A percentile compares a stretch with the other conserved stretches of the same genome.
Evolutionary conservation across 371 early-diverging fungal species (phyloP).

Genomic region (Rhizopus stolonifer): DNA sequence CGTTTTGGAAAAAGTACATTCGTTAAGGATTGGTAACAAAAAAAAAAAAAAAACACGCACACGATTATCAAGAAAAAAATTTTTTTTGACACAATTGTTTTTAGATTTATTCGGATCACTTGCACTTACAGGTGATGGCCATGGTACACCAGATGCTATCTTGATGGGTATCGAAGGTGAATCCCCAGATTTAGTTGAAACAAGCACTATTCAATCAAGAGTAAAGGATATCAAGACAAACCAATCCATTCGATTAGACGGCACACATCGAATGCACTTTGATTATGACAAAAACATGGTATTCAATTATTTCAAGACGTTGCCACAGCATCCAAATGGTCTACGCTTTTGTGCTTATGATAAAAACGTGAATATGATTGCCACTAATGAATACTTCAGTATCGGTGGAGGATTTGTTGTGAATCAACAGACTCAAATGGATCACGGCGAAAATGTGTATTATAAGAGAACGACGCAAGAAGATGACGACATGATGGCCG

Average conservation of each 20-base stretch:
- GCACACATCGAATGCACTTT: constrained; percentile 77
- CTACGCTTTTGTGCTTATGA: constrained; percentile 91
- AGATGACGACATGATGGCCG: constrained; percentile 31
- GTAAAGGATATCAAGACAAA: constrained; percentile 72
- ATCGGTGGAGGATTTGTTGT: constrained; percentile 98
- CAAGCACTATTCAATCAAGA: constrained; percentile 73
- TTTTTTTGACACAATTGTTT: no score
- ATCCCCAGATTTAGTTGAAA: constrained; percentile 86
- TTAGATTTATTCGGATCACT: constrained; percentile 91
- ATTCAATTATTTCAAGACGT: constrained; percentile 81
- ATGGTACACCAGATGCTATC: constrained; percentile 91
- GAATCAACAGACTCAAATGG: constrained; percentile 81
- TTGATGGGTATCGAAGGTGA: constrained; percentile 93
- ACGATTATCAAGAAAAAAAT: no score
- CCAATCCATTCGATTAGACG: constrained; percentile 71
- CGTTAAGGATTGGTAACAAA: constrained; percentile 53
- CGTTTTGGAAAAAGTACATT: constrained; percentile 67
- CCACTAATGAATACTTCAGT: constrained; percentile 92
- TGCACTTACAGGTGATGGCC: constrained; percentile 95
- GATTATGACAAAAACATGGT: constrained; percentile 81
- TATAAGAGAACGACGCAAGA: constrained; percentile 59
- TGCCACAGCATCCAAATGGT: constrained; percentile 96
- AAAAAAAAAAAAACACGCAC: no score
- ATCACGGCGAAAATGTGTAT: constrained; percentile 86
- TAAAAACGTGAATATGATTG: constrained; percentile 73